phyloP scores from a whole-genome alignment of 345 rosid genomes.

The Erucastrum elatum region DNA sequence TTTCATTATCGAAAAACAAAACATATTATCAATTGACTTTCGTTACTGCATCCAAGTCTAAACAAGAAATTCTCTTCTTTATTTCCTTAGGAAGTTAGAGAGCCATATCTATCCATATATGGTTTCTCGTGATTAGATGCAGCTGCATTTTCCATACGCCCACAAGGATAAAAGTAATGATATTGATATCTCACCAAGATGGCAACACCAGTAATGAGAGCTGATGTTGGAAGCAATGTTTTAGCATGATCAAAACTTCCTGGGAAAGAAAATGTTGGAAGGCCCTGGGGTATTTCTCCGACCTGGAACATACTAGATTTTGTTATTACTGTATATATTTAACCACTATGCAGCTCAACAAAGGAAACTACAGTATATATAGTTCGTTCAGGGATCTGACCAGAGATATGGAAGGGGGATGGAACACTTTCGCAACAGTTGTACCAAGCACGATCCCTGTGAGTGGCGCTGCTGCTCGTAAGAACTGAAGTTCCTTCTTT shows the following conservation, averaged over 20 bases:
- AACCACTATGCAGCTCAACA: constrained; percentile 21
- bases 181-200: constrained; percentile 72
- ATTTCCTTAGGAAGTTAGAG: constrained; percentile 2
- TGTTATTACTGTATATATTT: constrained; percentile 19
- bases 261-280: constrained; percentile 87
- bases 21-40: background rate
- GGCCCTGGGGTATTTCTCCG: constrained; percentile 96
- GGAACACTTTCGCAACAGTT: constrained; percentile 73
- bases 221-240: constrained; percentile 85
- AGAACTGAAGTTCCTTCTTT: constrained; percentile 76
- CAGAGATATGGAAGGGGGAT: constrained; percentile 84
- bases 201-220: constrained; percentile 97
- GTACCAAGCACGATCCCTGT: constrained; percentile 90
- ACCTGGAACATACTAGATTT: constrained; percentile 57
- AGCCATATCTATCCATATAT: background rate
- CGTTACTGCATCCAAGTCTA: background rate
- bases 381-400: constrained; percentile 46
- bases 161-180: constrained; percentile 42
- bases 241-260: constrained; percentile 58
- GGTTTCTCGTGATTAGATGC: constrained; percentile 16
- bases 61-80: background rate
- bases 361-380: background rate
- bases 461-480: constrained; percentile 91
- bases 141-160: constrained; percentile 11
- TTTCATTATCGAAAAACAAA: background rate